Evolutionary conservation across 345 rosid genomes (phyloP).

Genomic region (Dimocarpus longan): DNA sequence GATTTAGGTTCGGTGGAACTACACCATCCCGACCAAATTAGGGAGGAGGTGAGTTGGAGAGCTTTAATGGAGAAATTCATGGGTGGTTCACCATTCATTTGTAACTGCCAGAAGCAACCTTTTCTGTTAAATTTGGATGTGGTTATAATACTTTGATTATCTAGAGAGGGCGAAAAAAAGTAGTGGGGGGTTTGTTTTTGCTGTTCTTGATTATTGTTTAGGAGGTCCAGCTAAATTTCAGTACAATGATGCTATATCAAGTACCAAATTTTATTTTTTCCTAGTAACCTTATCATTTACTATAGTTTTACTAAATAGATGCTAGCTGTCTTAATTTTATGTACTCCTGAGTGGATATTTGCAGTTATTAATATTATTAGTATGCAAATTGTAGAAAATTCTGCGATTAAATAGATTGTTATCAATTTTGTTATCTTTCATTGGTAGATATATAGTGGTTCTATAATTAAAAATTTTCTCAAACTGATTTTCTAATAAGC

Average conservation of each 20-base stretch:
- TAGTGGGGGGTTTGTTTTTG: background rate
- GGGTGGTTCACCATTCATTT: slow-evolving; percentile 27
- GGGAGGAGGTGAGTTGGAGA: slow-evolving; percentile 23
- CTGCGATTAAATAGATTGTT: no score
- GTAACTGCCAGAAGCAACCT: background rate
- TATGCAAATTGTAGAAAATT: no score
- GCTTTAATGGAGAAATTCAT: slow-evolving; percentile 38
- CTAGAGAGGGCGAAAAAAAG: background rate
- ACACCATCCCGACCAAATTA: slow-evolving; percentile 41
- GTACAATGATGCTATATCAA: background rate
- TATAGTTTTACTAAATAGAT: no score
- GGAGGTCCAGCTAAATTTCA: background rate
- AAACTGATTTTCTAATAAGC: no score
- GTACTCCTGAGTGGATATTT: no score
- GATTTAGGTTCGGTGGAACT: slow-evolving; percentile 5
- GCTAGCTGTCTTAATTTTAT: no score
- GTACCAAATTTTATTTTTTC: background rate
- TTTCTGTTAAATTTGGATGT: slow-evolving; percentile 9
- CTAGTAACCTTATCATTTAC: no score
- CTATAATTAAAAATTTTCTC: no score
- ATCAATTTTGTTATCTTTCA: no score
- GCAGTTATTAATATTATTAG: no score
- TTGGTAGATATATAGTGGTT: no score
- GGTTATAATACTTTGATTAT: background rate
- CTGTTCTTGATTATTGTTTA: background rate